phyloP scores from a whole-genome alignment of 208 protist genomes.

The Trypanosoma scelopori region DNA sequence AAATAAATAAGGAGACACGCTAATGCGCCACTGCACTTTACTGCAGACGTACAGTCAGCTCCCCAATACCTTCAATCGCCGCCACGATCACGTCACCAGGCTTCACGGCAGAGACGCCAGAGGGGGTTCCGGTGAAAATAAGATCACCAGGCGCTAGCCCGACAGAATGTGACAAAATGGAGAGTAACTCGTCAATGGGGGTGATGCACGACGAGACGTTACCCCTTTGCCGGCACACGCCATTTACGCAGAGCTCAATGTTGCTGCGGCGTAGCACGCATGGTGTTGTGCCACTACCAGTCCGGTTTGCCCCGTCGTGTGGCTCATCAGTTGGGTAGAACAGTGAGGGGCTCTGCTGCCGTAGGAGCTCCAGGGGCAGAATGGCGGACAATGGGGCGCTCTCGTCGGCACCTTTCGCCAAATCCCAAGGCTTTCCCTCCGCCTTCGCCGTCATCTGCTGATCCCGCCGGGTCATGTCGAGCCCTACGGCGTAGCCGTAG shows the following conservation, averaged over 20 bases:
- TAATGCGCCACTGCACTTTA: background rate
- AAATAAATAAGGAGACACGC: background rate
- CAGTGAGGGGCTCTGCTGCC: constrained; percentile 32
- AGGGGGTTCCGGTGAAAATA: constrained; percentile 85
- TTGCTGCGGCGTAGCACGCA: constrained; percentile 31
- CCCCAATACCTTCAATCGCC: constrained; percentile 58
- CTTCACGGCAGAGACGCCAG: constrained; percentile 75
- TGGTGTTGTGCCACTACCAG: background rate
- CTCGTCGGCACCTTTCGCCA: constrained; percentile 85
- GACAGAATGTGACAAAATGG: constrained; percentile 66
- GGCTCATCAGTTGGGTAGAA: constrained; percentile 30
- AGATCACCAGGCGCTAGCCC: constrained; percentile 81
- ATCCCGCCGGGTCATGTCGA: constrained; percentile 90
- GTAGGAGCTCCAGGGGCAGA: constrained; percentile 38
- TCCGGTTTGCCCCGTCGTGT: constrained; percentile 4
- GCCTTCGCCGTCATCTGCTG: constrained; percentile 72
- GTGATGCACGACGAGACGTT: constrained; percentile 68
- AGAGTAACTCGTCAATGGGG: constrained; percentile 53
- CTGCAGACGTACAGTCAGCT: constrained; percentile 40
- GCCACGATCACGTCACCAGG: constrained; percentile 68
- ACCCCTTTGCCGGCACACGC: constrained; percentile 52
- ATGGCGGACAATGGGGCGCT: constrained; percentile 55
- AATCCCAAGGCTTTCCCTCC: constrained; percentile 77
- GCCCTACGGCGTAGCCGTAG: constrained; percentile 73
- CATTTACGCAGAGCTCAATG: constrained; percentile 74